Percentiles rank a stretch among this genome's conserved stretches.
These are phyloP conservation scores for Pouteria glomerata DNA, from an alignment of 148 eudicot genomes.

Conservation along the genomic window DNA sequence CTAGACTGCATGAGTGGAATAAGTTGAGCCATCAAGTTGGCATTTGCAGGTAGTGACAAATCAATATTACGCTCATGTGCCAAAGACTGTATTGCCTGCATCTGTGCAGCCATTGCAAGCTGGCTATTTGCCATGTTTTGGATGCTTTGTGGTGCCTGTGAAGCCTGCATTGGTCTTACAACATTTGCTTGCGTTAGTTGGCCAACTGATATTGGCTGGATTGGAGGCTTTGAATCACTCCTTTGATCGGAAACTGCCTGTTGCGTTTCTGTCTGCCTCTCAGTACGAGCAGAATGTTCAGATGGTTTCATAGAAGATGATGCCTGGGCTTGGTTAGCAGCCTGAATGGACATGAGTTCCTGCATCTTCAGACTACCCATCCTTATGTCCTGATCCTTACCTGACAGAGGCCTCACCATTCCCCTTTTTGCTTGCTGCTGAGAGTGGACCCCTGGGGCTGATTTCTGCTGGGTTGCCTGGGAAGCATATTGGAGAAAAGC, in stretches of 20 bases:
- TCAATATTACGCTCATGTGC: conserved; percentile 87
- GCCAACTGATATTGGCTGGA: conserved; percentile 47
- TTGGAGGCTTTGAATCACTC: conserved; percentile 45
- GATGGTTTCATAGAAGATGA: conserved; percentile 54
- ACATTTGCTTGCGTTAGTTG: conserved; percentile 41
- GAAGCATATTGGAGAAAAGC: conserved; percentile 73
- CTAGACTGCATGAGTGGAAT: conserved; percentile 82
- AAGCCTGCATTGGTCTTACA: conserved; percentile 43
- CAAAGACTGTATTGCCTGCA: conserved; percentile 76
- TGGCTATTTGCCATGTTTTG: conserved; percentile 52
- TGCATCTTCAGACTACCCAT: conserved; percentile 46
- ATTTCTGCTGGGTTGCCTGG: conserved; percentile 69
- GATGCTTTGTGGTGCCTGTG: conserved; percentile 47
- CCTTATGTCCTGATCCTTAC: conserved; percentile 49
- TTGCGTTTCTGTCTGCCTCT: conserved; percentile 50
- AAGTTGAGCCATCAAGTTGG: conserved; percentile 68
- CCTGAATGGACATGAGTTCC: conserved; percentile 45
- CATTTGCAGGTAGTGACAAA: conserved; percentile 75
- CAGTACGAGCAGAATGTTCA: conserved; percentile 48
- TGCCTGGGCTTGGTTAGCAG: conserved; percentile 51
- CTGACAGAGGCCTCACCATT: conserved; percentile 43
- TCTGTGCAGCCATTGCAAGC: conserved; percentile 71
- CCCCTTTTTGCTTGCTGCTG: conserved; percentile 65
- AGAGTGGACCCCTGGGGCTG: conserved; percentile 51
- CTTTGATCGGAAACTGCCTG: conserved; percentile 46